phyloP scores from a whole-genome alignment of 805 yeast genomes.

The Lipomyces anomalus region DNA sequence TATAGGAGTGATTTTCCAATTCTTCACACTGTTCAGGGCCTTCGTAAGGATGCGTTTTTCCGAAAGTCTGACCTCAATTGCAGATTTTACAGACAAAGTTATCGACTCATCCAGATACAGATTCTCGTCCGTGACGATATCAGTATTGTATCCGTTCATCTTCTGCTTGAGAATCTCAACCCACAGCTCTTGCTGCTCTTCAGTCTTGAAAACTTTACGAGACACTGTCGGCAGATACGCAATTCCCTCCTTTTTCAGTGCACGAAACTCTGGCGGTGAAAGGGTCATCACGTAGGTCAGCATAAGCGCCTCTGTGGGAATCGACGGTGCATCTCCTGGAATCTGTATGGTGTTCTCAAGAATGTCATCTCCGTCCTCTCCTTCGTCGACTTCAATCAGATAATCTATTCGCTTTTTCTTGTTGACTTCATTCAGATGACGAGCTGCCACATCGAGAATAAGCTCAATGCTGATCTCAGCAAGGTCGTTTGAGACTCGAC shows the following conservation, averaged over 20 bases:
- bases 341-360: constrained; percentile 18
- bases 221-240: constrained; percentile 5
- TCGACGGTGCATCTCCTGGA: constrained; percentile 8
- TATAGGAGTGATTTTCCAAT: constrained; percentile 10
- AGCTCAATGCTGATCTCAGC: constrained; percentile 59
- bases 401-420: constrained; percentile 15
- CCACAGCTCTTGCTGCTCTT: constrained; percentile 20
- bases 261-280: constrained; percentile 14
- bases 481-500: constrained; percentile 47
- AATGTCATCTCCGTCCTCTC: constrained; percentile 14
- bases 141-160: constrained; percentile 11
- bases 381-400: constrained; percentile 15
- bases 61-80: constrained; percentile 19
- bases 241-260: constrained; percentile 9
- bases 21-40: constrained; percentile 7
- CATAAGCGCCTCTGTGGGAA: constrained; percentile 17
- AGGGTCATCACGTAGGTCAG: constrained; percentile 14
- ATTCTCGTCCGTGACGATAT: constrained; percentile 22
- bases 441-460: constrained; percentile 38
- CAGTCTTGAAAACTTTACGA: constrained; percentile 14
- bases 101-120: constrained; percentile 9
- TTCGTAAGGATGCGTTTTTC: constrained; percentile 16
- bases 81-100: constrained; percentile 15
- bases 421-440: constrained; percentile 12
- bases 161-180: constrained; percentile 9